These are phyloP conservation scores for Penicillium verrucosum DNA, from an alignment of 2,329 filamentous ascomycete species.

Conservation along the genomic window DNA sequence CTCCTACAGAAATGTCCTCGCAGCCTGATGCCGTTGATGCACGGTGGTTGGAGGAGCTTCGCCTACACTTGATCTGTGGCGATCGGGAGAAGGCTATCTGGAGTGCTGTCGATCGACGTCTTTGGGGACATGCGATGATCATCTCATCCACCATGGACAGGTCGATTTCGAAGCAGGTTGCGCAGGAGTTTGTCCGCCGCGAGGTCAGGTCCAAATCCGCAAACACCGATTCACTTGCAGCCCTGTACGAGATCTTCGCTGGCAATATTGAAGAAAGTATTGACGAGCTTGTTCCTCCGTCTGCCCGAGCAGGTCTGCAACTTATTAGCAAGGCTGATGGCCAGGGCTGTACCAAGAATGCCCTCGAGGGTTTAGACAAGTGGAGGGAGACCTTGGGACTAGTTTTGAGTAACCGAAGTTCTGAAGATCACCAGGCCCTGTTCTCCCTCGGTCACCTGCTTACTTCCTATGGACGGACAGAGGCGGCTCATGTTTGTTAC, in stretches of 20 bases:
- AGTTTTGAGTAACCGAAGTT: conserved; percentile 81
- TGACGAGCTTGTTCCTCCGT: conserved; percentile 89
- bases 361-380: conserved; percentile 80
- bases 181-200: conserved; percentile 91
- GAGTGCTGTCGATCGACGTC: conserved; percentile 84
- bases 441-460: conserved; percentile 78
- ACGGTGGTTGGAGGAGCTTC: conserved; percentile 67
- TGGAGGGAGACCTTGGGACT: conserved; percentile 89
- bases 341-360: conserved; percentile 63
- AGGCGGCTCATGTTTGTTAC: conserved; percentile 92
- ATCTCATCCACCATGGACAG: conserved; percentile 75
- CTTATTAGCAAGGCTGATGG: conserved; percentile 73
- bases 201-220: conserved; percentile 81
- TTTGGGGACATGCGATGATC: conserved; percentile 96
- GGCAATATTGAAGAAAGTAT: conserved; percentile 93
- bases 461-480: conserved; percentile 77
- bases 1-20: conserved; percentile 37
- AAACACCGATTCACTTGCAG: conserved; percentile 82
- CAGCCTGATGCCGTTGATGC: conserved; percentile 67
- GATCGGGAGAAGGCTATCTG: conserved; percentile 89
- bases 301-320: conserved; percentile 86
- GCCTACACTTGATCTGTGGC: conserved; percentile 70
- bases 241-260: conserved; percentile 88
- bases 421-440: conserved; percentile 73
- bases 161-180: conserved; percentile 81